Conservation (phyloP, 306 rosid species). For the Prunus dulcis region DNA sequence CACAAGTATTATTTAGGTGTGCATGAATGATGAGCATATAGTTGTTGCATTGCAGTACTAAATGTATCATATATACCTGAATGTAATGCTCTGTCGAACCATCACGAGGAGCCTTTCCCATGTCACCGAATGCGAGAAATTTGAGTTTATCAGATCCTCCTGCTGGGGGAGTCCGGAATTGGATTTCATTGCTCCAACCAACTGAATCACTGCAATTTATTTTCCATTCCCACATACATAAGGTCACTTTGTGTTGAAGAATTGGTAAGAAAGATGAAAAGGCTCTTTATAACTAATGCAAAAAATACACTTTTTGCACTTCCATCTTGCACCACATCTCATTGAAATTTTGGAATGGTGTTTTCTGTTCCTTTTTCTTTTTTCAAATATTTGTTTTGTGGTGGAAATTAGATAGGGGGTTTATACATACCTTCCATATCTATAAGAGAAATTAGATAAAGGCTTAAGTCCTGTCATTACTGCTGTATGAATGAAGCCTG, state of each 20-base stretch:
- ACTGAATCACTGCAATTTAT: slow-evolving; percentile 42
- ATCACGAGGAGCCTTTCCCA: slow-evolving; percentile 94
- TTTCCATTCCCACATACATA: background rate
- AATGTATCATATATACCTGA: slow-evolving; percentile 48
- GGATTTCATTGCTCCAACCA: slow-evolving; percentile 70
- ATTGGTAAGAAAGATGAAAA: background rate
- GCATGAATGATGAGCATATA: too few relatives aligned
- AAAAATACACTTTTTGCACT: background rate
- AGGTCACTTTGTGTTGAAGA: background rate
- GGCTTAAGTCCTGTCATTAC: slow-evolving; percentile 75
- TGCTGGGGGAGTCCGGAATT: slow-evolving; percentile 70
- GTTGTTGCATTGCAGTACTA: background rate
- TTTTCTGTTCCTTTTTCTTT: background rate
- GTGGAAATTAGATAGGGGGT: too few relatives aligned
- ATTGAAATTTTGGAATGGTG: background rate
- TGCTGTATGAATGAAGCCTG: slow-evolving; percentile 86
- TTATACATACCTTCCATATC: slow-evolving; percentile 70
- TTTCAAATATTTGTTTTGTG: too few relatives aligned
- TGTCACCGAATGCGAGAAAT: slow-evolving; percentile 74
- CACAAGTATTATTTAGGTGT: too few relatives aligned
- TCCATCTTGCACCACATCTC: background rate
- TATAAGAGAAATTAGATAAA: slow-evolving; percentile 55
- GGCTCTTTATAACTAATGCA: background rate
- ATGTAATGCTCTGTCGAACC: slow-evolving; percentile 74
- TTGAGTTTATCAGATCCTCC: slow-evolving; percentile 65